Percentiles rank a stretch among this genome's conserved stretches.
Conservation (phyloP, 805 yeast genomes). For the Alloascoidea hylecoeti region DNA sequence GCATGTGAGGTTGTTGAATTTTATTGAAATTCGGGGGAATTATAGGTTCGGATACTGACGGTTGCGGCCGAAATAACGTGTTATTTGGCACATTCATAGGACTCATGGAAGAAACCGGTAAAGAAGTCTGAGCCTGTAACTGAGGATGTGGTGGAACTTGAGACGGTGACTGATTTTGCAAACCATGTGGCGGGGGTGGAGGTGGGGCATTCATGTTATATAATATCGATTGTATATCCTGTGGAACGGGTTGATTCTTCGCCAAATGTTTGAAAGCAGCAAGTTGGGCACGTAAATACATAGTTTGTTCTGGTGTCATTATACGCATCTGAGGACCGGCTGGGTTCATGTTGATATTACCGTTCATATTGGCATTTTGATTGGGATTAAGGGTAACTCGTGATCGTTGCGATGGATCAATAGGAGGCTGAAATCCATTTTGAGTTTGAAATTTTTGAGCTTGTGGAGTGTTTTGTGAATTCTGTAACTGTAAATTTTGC, state of each 20-base stretch:
- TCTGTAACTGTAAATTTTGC: neutral
- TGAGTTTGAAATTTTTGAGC: neutral
- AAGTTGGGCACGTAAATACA: neutral
- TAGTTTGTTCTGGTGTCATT: neutral
- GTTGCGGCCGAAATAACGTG: neutral
- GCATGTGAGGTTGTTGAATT: too few species aligned
- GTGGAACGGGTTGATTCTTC: neutral
- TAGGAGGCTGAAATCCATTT: neutral
- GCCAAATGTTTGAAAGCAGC: slow-evolving; percentile 1
- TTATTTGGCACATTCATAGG: neutral
- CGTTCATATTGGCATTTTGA: neutral
- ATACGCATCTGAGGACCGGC: neutral
- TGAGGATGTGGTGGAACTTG: slow-evolving; percentile 3
- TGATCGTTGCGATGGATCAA: too few species aligned
- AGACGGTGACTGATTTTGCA: slow-evolving; percentile 2
- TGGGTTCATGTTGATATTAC: neutral
- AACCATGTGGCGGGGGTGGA: too few species aligned
- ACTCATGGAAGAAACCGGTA: neutral
- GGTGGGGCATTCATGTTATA: neutral
- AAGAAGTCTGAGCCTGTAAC: neutral
- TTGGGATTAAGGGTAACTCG: too few species aligned
- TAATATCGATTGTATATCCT: neutral
- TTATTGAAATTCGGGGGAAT: too few species aligned
- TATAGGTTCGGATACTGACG: too few species aligned
- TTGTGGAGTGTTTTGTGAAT: neutral